Evolutionary conservation across 768 basidiomycete genomes (phyloP), one percentile per base, ranked within the genome.

Genomic region (Mycena amicta): DNA sequence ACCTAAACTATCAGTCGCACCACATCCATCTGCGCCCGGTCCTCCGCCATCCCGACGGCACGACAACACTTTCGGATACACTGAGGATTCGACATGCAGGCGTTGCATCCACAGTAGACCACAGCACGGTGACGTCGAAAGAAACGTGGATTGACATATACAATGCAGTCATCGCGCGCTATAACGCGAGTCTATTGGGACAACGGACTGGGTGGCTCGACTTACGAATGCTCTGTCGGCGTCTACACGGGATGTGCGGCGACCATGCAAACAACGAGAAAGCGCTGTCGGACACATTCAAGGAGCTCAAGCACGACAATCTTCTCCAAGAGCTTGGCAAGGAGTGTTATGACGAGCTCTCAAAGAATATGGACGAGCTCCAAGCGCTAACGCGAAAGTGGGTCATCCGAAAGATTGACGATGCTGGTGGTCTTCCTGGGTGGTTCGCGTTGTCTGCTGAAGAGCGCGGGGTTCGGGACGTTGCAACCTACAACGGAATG

Each of bases 191-290:
- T 20, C 53, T 41, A 5, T 18, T 55, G 26, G 53, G 22, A 11
- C 8, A 47, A 43, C 53, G 53, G 2, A 43, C 43, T n/a, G 2
- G 28, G 6, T n/a, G 15, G 22, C 29, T 55, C 4, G 41, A 55
- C 41, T 41, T 55, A 12, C 20, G 41, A 8, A 23, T 5, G 20
- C 6, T 45, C 22, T 13, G 13, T 13, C 8, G 13, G 43, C 12
- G 43, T n/a, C 43, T 45, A 27, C 41, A 41, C 2, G 41, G 53
- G 26, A 55, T 55, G 53, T 55, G 53, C 27, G 45, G 53, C 23
- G 53, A 55, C 53, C 53, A 55, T 23, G 53, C 53, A 15, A 55
- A 47, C 25, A 46, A 30, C 28, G 49, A 50, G 27, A 50, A 50
- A 22, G 51, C 51, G 25, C 28, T 53, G 16, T 27, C 46, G 18